Conservation (phyloP, 495 filamentous ascomycete species). For the Aspergillus saccharolyticus region DNA sequence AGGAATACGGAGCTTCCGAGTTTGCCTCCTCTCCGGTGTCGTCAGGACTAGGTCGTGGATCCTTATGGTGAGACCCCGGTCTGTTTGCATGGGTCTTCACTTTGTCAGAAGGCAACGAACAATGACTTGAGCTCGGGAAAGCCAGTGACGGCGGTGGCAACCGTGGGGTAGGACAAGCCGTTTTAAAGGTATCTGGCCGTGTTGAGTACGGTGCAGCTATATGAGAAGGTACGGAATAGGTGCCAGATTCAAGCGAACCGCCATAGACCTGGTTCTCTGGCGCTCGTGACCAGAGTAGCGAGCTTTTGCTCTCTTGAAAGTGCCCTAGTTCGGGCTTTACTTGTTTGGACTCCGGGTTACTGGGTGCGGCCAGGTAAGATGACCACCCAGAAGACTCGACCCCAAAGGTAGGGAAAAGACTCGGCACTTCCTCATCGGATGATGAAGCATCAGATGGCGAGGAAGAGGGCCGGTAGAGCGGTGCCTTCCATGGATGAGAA, state of each 20-base stretch:
- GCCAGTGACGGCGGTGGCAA: slow-evolving; percentile 20
- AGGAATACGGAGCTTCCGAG: slow-evolving; percentile 67
- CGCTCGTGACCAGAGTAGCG: slow-evolving; percentile 13
- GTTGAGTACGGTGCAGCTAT: slow-evolving; percentile 6
- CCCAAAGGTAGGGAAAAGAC: slow-evolving; percentile 10
- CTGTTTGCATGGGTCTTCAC: slow-evolving; percentile 13
- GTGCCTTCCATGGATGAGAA: not conserved
- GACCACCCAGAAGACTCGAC: slow-evolving; percentile 10
- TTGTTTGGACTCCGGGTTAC: slow-evolving; percentile 9
- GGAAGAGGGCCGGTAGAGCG: not conserved
- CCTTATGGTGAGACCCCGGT: slow-evolving; percentile 10
- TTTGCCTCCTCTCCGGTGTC: slow-evolving; percentile 29
- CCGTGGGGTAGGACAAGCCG: slow-evolving; percentile 8
- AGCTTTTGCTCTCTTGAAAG: slow-evolving; percentile 5
- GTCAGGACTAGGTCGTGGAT: slow-evolving; percentile 16
- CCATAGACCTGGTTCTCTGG: not conserved
- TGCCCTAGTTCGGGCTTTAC: slow-evolving; percentile 15
- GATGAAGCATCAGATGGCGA: not conserved
- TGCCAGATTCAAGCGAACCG: slow-evolving; percentile 4
- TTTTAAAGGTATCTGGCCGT: slow-evolving; percentile 6
- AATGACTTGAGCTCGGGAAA: slow-evolving; percentile 21
- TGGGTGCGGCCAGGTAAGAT: slow-evolving; percentile 9
- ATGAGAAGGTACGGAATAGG: slow-evolving; percentile 9
- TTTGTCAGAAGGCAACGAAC: slow-evolving; percentile 15
- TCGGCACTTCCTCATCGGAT: slow-evolving; percentile 13